Conservation (phyloP, 2,329 filamentous ascomycete genomes). For the Sporothrix dimorphospora region DNA sequence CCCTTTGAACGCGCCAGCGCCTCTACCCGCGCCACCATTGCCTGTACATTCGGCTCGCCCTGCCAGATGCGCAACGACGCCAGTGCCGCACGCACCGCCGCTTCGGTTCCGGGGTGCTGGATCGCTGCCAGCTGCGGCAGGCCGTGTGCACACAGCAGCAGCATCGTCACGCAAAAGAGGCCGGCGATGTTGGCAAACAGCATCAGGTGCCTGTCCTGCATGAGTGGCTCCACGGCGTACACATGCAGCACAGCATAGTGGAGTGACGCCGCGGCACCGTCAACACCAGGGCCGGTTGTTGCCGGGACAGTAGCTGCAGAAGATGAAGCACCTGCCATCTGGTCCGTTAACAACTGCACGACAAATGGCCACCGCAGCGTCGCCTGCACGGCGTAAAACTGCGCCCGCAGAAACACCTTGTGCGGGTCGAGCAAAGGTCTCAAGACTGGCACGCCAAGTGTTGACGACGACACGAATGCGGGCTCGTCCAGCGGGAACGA, state of each 20-base stretch:
- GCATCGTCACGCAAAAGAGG: constrained; percentile 32
- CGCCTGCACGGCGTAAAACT: constrained; percentile 34
- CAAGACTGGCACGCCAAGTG: not conserved
- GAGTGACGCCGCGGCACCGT: not conserved
- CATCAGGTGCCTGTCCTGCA: constrained; percentile 33
- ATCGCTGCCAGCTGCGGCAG: constrained; percentile 28
- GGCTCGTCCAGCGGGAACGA: constrained; percentile 26
- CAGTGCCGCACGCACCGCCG: not conserved
- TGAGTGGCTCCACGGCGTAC: constrained; percentile 31
- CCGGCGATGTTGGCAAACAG: constrained; percentile 33
- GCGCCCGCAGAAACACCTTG: constrained; percentile 33
- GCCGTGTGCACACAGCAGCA: constrained; percentile 31
- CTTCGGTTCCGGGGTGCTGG: constrained; percentile 6
- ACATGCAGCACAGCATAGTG: constrained; percentile 31
- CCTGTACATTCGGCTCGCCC: not conserved
- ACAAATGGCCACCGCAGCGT: constrained; percentile 34
- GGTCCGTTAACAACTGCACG: constrained; percentile 29
- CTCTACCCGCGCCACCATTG: constrained; percentile 1
- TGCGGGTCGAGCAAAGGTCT: constrained; percentile 30
- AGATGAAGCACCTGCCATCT: not conserved
- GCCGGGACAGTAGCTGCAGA: not conserved
- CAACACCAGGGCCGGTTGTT: not conserved
- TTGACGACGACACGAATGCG: not conserved
- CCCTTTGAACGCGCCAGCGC: not conserved
- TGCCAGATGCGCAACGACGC: not conserved